A percentile compares a stretch with the other conserved stretches of the same genome.
phyloP scores from a whole-genome alignment of 352 stramenopile species.

The Pythium coloratum region DNA sequence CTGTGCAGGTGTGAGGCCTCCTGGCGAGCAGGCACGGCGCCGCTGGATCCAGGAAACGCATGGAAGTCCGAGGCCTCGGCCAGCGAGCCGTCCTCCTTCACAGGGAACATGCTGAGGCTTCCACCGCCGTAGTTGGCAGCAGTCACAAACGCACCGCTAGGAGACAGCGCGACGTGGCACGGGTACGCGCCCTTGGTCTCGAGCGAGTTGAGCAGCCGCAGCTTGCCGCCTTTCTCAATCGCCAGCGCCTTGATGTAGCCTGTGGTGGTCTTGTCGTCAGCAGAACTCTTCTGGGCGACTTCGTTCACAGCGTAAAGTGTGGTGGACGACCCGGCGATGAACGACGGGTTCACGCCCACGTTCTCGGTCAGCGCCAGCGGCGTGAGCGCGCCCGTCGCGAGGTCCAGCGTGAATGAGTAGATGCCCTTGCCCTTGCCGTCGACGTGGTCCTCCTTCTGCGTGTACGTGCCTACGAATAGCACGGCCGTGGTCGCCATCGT shows the following conservation, averaged over 20 bases:
- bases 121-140: slow-evolving; percentile 79
- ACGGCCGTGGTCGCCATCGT: slow-evolving; percentile 33
- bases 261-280: slow-evolving; percentile 42
- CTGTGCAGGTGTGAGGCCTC: slow-evolving; percentile 80
- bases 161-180: slow-evolving; percentile 64
- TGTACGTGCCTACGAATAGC: slow-evolving; percentile 86
- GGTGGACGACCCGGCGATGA: slow-evolving; percentile 42
- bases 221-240: slow-evolving; percentile 38
- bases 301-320: slow-evolving; percentile 76
- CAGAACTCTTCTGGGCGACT: slow-evolving; percentile 33
- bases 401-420: slow-evolving; percentile 61
- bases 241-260: slow-evolving; percentile 60
- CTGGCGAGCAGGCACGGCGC: slow-evolving; percentile 58
- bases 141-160: slow-evolving; percentile 46
- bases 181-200: slow-evolving; percentile 58
- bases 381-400: slow-evolving; percentile 44
- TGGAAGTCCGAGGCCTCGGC: slow-evolving; percentile 40
- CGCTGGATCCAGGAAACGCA: slow-evolving; percentile 43
- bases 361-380: slow-evolving; percentile 46
- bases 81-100: slow-evolving; percentile 60
- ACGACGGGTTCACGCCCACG: slow-evolving; percentile 73
- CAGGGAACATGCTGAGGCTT: slow-evolving; percentile 55
- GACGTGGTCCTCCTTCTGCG: slow-evolving; percentile 74
- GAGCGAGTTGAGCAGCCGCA: slow-evolving; percentile 47
- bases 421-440: slow-evolving; percentile 77